Conservation (phyloP, 768 basidiomycete genomes). For the Trichaptum fuscoviolaceum region DNA sequence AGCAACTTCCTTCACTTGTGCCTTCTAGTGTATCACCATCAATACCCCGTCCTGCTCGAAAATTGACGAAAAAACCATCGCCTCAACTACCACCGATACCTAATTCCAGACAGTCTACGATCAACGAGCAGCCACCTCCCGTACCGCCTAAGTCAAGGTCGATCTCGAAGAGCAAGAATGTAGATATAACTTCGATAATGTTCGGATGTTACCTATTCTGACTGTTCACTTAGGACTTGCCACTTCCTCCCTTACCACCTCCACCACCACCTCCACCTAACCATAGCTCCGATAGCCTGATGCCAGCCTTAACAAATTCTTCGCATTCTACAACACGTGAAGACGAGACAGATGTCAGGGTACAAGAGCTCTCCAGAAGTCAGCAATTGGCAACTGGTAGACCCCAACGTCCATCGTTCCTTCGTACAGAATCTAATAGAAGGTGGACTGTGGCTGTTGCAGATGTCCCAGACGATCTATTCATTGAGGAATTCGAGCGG, state of each 20-base stretch:
- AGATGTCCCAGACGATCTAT: conserved; percentile 26
- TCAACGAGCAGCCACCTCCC: not conserved
- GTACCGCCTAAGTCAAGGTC: not conserved
- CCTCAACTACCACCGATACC: not conserved
- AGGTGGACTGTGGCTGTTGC: conserved; percentile 29
- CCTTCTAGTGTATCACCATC: not conserved
- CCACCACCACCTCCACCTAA: not conserved
- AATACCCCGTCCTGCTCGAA: not conserved
- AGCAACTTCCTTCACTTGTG: not conserved
- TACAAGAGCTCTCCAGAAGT: not conserved
- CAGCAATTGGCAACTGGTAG: not conserved
- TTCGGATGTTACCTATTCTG: not conserved
- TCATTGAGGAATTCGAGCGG: conserved; percentile 26
- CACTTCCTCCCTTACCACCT: not conserved
- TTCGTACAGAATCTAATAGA: conserved; percentile 11
- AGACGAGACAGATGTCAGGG: not conserved
- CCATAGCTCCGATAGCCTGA: not conserved
- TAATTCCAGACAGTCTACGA: not conserved
- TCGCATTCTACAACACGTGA: not conserved
- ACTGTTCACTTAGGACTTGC: not conserved
- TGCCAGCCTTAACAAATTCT: not conserved
- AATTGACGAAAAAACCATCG: not conserved
- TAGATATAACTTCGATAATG: not conserved
- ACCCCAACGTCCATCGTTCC: conserved; percentile 5
- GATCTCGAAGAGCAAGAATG: not conserved